These are phyloP conservation scores for Madurella mycetomatis DNA, from an alignment of 2,329 filamentous ascomycete species.

Conservation along the genomic window DNA sequence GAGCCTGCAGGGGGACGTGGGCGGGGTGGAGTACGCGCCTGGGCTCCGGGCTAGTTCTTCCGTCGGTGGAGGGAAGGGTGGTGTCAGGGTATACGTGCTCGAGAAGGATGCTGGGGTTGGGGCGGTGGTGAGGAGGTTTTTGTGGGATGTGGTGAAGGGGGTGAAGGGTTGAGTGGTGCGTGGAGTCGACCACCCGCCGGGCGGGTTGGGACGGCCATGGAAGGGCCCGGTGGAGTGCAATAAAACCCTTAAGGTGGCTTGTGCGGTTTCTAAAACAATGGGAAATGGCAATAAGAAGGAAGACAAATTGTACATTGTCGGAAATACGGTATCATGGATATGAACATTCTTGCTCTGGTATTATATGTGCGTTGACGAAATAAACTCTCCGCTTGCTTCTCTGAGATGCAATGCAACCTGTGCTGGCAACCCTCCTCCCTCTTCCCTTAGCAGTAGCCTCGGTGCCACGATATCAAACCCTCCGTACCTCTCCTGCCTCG, in stretches of 20 bases:
- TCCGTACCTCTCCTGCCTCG: background rate
- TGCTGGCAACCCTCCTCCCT: background rate
- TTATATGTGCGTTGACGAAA: background rate
- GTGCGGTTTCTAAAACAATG: no score
- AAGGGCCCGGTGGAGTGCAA: no score
- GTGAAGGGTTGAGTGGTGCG: background rate
- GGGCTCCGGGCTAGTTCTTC: background rate
- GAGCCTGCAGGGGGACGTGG: slow-evolving; percentile 11
- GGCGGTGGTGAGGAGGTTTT: slow-evolving; percentile 6
- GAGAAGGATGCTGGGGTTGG: slow-evolving; percentile 2
- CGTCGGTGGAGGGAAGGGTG: background rate
- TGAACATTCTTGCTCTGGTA: background rate
- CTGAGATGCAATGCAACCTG: background rate
- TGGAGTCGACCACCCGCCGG: no score
- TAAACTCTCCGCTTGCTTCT: background rate
- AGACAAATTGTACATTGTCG: no score
- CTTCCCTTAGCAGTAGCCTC: background rate
- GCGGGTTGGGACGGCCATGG: no score
- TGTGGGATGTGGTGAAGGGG: background rate
- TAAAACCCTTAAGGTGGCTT: no score
- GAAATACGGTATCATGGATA: no score
- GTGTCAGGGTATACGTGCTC: slow-evolving; percentile 8
- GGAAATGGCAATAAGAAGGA: no score
- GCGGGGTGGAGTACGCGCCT: slow-evolving; percentile 17
- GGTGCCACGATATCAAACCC: background rate